Evolutionary conservation across 2,329 filamentous ascomycete species (phyloP).

Genomic region (Colletotrichum abscissum): DNA sequence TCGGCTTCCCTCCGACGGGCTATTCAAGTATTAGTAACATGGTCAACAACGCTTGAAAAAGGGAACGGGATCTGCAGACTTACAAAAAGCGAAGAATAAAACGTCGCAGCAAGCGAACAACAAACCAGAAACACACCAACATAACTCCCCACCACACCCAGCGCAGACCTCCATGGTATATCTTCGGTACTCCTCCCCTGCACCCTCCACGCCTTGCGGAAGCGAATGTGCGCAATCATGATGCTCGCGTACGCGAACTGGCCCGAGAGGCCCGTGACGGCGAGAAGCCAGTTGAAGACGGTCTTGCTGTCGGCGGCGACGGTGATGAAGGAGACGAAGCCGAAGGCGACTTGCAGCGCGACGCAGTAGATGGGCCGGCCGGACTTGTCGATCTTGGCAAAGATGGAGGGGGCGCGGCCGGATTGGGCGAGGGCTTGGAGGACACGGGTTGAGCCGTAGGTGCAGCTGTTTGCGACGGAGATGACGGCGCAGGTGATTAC

Average conservation of each 20-base stretch:
- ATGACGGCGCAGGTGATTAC: conserved; percentile 62
- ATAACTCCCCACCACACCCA: conserved; percentile 76
- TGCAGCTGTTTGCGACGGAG: conserved; percentile 63
- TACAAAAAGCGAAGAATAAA: conserved; percentile 74
- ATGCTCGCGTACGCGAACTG: conserved; percentile 83
- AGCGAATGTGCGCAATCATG: conserved; percentile 73
- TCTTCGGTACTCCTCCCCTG: conserved; percentile 64
- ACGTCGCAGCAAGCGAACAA: conserved; percentile 77
- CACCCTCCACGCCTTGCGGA: conserved; percentile 70
- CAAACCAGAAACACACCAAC: conserved; percentile 74
- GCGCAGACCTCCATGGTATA: conserved; percentile 58
- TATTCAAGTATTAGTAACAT: conserved; percentile 44
- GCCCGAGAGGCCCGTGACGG: conserved; percentile 77
- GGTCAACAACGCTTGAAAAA: not conserved
- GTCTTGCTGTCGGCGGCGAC: conserved; percentile 44
- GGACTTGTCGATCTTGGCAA: conserved; percentile 70
- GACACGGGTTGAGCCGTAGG: conserved; percentile 62
- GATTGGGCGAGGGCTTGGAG: conserved; percentile 61
- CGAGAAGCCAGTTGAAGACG: conserved; percentile 74
- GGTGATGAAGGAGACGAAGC: conserved; percentile 68
- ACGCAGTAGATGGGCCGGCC: conserved; percentile 70
- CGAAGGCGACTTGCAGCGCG: conserved; percentile 61
- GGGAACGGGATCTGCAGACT: conserved; percentile 36
- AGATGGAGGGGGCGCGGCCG: conserved; percentile 64
- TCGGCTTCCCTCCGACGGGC: conserved; percentile 43